A percentile compares a stretch with the other conserved stretches of the same genome.
phyloP scores from a whole-genome alignment of 441 rosid species.

The Syzygium syzygioides region DNA sequence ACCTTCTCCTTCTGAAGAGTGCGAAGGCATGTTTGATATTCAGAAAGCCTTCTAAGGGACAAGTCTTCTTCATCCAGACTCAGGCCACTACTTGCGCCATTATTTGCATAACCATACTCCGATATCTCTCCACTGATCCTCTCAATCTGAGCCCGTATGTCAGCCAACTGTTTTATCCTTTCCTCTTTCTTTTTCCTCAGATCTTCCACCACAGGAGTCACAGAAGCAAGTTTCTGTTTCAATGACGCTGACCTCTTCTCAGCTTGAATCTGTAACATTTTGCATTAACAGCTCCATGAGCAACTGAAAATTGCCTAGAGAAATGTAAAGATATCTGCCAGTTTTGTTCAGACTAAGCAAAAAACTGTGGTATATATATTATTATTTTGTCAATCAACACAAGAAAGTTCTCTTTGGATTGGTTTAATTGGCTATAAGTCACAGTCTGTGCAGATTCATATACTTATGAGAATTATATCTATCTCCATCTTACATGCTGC shows the following conservation, averaged over 20 bases:
- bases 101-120: constrained; percentile 42
- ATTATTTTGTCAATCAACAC: neutral
- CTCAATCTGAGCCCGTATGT: constrained; percentile 68
- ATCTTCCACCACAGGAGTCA: constrained; percentile 78
- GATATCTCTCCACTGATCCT: constrained; percentile 83
- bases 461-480: neutral
- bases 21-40: constrained; percentile 74
- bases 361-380: neutral
- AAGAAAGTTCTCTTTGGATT: neutral
- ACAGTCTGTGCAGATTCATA: neutral
- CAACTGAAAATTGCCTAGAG: constrained; percentile 5
- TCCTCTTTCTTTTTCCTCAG: constrained; percentile 75
- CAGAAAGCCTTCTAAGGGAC: constrained; percentile 74
- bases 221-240: constrained; percentile 76
- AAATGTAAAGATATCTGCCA: neutral
- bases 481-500: neutral
- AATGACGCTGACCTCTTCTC: constrained; percentile 56
- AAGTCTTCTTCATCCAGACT: constrained; percentile 74
- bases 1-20: constrained; percentile 92
- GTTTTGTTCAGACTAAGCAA: neutral
- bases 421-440: neutral
- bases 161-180: constrained; percentile 72
- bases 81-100: constrained; percentile 29
- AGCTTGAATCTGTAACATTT: constrained; percentile 37
- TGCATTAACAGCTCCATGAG: neutral